These are phyloP conservation scores for Diutina scorzettiae DNA, from an alignment of 1,139 yeast genomes.

Conservation along the genomic window DNA sequence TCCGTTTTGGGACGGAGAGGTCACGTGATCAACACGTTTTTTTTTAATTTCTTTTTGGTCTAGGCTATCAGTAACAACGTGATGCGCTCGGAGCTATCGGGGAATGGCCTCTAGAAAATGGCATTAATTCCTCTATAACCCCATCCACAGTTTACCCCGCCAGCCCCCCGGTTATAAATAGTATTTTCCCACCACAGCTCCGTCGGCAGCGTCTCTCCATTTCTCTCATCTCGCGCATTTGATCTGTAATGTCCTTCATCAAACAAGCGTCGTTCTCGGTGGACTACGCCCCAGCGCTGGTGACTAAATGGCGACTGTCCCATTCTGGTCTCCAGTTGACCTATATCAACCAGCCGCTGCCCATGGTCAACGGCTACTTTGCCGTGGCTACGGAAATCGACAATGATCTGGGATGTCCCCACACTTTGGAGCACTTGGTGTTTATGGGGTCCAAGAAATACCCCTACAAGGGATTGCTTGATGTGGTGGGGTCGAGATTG, in stretches of 20 bases:
- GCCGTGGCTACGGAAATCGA: slow-evolving; percentile 89
- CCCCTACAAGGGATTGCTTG: slow-evolving; percentile 88
- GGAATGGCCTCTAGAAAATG: too few species aligned
- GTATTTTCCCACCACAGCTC: too few species aligned
- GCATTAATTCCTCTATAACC: too few species aligned
- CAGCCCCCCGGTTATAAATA: too few species aligned
- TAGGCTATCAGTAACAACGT: too few species aligned
- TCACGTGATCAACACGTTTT: too few species aligned
- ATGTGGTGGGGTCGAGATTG: slow-evolving; percentile 73
- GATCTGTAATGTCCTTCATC: neutral
- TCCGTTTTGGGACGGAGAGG: too few species aligned
- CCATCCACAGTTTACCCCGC: too few species aligned
- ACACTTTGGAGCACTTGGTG: slow-evolving; percentile 85
- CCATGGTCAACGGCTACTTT: slow-evolving; percentile 84
- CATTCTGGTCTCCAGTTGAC: slow-evolving; percentile 79
- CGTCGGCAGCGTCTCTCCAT: too few species aligned
- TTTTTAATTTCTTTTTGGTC: too few species aligned
- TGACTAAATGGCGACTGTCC: slow-evolving; percentile 59
- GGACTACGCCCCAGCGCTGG: slow-evolving; percentile 49
- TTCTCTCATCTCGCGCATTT: too few species aligned
- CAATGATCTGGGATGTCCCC: slow-evolving; percentile 88
- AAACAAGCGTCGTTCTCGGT: slow-evolving; percentile 39
- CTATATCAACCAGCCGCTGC: slow-evolving; percentile 70
- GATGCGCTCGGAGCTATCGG: too few species aligned
- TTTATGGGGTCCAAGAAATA: slow-evolving; percentile 89